Evolutionary conservation across 495 filamentous ascomycete genomes (phyloP).

Genomic region (Choiromyces venosus): DNA sequence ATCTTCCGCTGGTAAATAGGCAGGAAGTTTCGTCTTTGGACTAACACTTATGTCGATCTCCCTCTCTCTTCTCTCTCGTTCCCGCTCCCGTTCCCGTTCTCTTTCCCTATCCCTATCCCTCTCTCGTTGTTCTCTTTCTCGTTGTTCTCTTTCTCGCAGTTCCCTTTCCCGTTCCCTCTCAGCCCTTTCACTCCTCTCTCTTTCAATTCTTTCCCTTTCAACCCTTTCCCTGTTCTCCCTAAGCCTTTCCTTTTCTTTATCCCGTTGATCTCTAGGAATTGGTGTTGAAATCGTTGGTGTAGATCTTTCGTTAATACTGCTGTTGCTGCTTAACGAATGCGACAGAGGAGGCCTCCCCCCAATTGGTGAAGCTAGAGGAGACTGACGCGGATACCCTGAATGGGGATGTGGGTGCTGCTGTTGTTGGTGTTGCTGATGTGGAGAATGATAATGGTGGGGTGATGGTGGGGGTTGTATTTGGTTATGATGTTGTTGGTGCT

Average conservation of each 20-base stretch:
- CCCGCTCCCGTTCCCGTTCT: constrained; percentile 40
- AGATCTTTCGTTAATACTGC: constrained; percentile 24
- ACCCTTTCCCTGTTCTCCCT: constrained; percentile 30
- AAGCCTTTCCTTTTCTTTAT: constrained; percentile 42
- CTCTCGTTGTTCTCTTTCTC: constrained; percentile 30
- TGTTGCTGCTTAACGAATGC: constrained; percentile 18
- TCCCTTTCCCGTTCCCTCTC: constrained; percentile 18
- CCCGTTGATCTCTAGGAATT: constrained; percentile 16
- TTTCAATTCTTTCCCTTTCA: constrained; percentile 2
- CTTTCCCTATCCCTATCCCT: constrained; percentile 19
- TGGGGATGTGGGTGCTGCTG: constrained; percentile 28
- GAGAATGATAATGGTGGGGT: constrained; percentile 16
- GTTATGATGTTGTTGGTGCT: constrained; percentile 28
- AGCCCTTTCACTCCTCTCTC: constrained; percentile 40
- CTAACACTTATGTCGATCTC: constrained; percentile 60
- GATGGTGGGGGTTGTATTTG: constrained; percentile 18
- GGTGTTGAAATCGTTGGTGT: constrained; percentile 26
- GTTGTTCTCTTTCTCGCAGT: constrained; percentile 41
- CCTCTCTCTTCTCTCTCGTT: constrained; percentile 46
- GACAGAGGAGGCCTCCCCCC: constrained; percentile 28
- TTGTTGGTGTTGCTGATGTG: constrained; percentile 20
- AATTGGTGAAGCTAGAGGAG: constrained; percentile 36
- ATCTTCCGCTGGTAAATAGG: constrained; percentile 48
- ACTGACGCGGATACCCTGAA: constrained; percentile 29
- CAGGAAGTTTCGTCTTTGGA: constrained; percentile 56